These are phyloP conservation scores for Dionaea muscipula DNA, from an alignment of 179 eudicot genomes.

Conservation along the genomic window DNA sequence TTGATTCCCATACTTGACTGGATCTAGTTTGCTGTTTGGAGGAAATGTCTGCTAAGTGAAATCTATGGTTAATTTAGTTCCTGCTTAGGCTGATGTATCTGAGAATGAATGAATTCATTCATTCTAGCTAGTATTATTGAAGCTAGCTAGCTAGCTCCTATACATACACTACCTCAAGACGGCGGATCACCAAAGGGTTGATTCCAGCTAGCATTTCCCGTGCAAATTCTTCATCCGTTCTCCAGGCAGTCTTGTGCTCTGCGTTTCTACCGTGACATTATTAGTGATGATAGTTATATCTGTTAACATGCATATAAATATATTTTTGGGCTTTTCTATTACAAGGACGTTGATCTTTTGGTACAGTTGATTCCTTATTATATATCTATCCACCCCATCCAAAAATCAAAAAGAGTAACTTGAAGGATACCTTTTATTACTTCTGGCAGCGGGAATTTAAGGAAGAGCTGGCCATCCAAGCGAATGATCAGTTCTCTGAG, in stretches of 20 bases:
- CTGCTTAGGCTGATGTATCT: too few species aligned
- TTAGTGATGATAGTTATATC: background rate
- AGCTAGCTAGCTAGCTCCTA: background rate
- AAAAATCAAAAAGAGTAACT: background rate
- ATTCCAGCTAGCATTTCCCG: constrained; percentile 83
- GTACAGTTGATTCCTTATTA: too few species aligned
- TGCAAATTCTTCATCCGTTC: constrained; percentile 85
- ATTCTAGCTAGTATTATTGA: too few species aligned
- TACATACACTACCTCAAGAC: constrained; percentile 32
- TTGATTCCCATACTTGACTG: constrained; percentile 39
- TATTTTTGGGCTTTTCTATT: too few species aligned
- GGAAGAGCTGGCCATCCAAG: constrained; percentile 51
- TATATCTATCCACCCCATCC: too few species aligned
- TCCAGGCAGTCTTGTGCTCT: constrained; percentile 76
- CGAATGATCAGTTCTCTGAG: constrained; percentile 60
- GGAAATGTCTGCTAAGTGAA: constrained; percentile 51
- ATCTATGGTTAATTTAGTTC: too few species aligned
- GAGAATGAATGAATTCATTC: too few species aligned
- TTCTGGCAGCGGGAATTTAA: constrained; percentile 55
- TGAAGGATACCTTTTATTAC: constrained; percentile 44
- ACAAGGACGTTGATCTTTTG: too few species aligned
- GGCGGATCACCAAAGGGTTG: constrained; percentile 51
- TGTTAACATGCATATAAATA: too few species aligned
- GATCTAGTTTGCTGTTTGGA: constrained; percentile 51
- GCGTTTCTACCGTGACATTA: background rate